A percentile compares a stretch with the other conserved stretches of the same genome.
Evolutionary conservation across 148 eudicot species (phyloP).

Genomic region (Rhododendron henanense): DNA sequence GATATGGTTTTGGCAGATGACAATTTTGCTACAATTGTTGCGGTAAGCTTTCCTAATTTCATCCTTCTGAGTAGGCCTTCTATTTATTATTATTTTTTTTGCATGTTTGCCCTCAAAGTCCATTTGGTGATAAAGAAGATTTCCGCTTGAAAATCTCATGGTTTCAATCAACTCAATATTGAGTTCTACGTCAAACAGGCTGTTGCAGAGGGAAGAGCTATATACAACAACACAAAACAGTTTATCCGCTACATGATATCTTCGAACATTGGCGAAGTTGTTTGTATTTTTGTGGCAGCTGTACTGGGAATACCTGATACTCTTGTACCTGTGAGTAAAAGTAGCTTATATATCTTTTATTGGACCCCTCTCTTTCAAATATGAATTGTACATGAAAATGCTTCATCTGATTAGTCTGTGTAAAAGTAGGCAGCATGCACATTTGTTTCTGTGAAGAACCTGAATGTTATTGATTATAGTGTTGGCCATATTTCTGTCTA

Average conservation of each 20-base stretch:
- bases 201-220: slow-evolving; percentile 99
- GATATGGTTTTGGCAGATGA: slow-evolving; percentile 99
- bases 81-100: not conserved
- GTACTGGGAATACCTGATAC: slow-evolving; percentile 99
- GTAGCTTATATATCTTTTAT: not conserved
- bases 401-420: not conserved
- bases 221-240: slow-evolving; percentile 98
- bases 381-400: not conserved
- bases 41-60: slow-evolving; percentile 52
- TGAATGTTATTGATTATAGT: not conserved
- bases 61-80: not conserved
- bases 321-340: slow-evolving; percentile 84
- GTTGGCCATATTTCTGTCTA: not conserved
- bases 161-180: slow-evolving; percentile 4
- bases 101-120: not conserved
- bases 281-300: slow-evolving; percentile 98
- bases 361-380: not conserved
- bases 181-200: slow-evolving; percentile 56
- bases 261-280: slow-evolving; percentile 99
- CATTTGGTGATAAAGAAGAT: not conserved
- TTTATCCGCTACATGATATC: slow-evolving; percentile 99
- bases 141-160: not conserved
- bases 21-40: slow-evolving; percentile 96
- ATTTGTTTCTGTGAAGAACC: not conserved
- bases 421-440: not conserved